Evolutionary conservation across 768 basidiomycete genomes (phyloP), one percentile per base, ranked within the genome.

Genomic region (Nevesoporus exiguus): DNA sequence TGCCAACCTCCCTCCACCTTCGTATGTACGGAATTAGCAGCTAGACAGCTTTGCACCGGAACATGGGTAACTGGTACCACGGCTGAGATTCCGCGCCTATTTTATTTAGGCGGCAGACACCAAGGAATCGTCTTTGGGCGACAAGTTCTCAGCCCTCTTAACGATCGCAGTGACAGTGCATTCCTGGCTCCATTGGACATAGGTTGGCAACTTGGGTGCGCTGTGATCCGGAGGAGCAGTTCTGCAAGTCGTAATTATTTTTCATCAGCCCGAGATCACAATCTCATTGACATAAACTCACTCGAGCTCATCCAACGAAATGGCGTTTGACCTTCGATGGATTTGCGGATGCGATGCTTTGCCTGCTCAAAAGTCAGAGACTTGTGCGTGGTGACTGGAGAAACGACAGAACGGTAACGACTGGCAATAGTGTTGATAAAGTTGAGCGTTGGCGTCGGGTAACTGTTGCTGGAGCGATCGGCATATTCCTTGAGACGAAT

Each of bases 401-500:
- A 44, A 51, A 54, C 4, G 29, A 30, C 54, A 40, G 1, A 37
- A 65, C 64, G 56, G 44, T 48, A 65, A 44, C 65, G 64, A 31
- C 52, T 55, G 25, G 62, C 51, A 10, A 64, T 25, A 10, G 52
- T 60, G n/a, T 42, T 57, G 21, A 67, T 52, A 15, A 67, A 47
- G 29, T 62, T 66, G 49, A 67, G 57, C 19, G 65, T 56, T 9
- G 64, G 65, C n/a, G 54, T 44, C 11, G 54, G 57, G 43, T 54
- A 61, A 13, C 4, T 36, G n/a, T 46, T 39, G 39, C 17, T 33
- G n/a, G 63, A 39, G 19, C 50, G 51, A 61, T 71, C 40, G 58
- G 72, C 78, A 59, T 81, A 84, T 49, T 84, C 82, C 34, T 81
- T 76, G 22, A 88, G 73, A 55, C 84, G 77, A 65, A 86, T 84